Base-by-base conservation (phyloP, 305 asterid genomes). In the Solanum hybrid region DNA sequence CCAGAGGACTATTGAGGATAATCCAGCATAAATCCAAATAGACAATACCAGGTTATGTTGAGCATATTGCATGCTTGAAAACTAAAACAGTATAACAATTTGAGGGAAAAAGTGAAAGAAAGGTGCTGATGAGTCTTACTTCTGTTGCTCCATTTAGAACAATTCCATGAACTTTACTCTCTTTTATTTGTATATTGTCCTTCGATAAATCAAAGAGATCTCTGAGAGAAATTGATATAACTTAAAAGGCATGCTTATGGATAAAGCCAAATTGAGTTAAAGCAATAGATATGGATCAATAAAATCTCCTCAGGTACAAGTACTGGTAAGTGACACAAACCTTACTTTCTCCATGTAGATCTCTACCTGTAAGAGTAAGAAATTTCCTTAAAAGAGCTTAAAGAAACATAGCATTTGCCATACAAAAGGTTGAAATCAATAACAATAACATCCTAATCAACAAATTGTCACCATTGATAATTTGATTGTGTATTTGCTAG, bases 281-380 rank as follows among this genome's bases (percentile, higher is more conserved):
- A 29, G 46, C 46, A 22, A 56, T 2, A 32, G 46, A 51, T 11
- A 60, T 10, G n/a, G 38, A 75, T 88, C 37, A 27, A 17, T 27
- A 60, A 79, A 88, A 89, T 27, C 76, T 22, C 36, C 71, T 32
- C 10, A 20, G 56, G 73, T 35, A 79, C 31, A 85, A 32, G 77
- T 85, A 72, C 42, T 51, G 31, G n/a, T 10, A 22, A 56, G 89
- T 79, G 90, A 90, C 89, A 88, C 96, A 76, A 69, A 96, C 99
- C 99, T 96, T 80, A 96, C 95, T 96, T 92, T 96, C 94, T 96
- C 99, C 98, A 96, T 93, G 90, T 96, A 95, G 85, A 96, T 94
- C 94, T 96, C 99, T 32, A 94, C 99, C 99, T 96, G 95, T 78
- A 91, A 91, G 85, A 85, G 85, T 88, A 88, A 91, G n/a, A 91